Base-by-base conservation (phyloP, 495 filamentous ascomycete species). In the Aspergillus ostianus region DNA sequence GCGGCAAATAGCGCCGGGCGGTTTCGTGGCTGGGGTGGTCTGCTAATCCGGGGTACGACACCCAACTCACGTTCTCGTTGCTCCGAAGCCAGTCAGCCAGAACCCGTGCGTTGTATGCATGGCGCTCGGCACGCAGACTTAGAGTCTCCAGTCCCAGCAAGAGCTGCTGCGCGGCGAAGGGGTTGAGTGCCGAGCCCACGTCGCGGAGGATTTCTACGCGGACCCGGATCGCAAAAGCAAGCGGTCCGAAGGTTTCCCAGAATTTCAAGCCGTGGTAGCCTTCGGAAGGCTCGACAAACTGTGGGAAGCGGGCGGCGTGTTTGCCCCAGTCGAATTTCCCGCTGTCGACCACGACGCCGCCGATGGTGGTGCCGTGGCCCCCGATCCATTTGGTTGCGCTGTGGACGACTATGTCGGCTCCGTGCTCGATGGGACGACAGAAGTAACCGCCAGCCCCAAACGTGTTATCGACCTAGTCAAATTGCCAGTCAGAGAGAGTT, bases 311-410 rank as follows among this genome's bases (percentile, higher is more conserved):
- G 60, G 87, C 85, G 29, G 79, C 91, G 66, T 97, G 73, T 77
- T 89, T 89, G 56, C 92, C 92, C 94, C 94, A 98, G 80, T 97
- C 89, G 72, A 98, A 98, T 67, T 93, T 96, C 56, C 94, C 94
- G 56, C 88, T 87, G 77, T 98, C 94, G 51, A 98, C 77, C 15
- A 98, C 82, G 19, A 97, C 83, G 47, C 95, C 94, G 27, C 83
- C 94, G 63, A 98, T 91, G 7, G 95, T 98, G 29, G 95, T 98
- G 47, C 94, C 94, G 72, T 98, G 94, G 36, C 94, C 94, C 45
- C 94, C 94, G 53, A 98, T 98, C 94, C 94, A 98, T 74, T 98
- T 98, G 19, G 94, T 98, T 12, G 94, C 93, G 32, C 88, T 92
- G 79, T 97, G 92, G 10, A 98, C 91, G 49, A 98, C 84, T 57